Percentiles rank a stretch among this genome's conserved stretches.
Conservation (phyloP, 257 asterid species). For the Primulina tabacum region DNA sequence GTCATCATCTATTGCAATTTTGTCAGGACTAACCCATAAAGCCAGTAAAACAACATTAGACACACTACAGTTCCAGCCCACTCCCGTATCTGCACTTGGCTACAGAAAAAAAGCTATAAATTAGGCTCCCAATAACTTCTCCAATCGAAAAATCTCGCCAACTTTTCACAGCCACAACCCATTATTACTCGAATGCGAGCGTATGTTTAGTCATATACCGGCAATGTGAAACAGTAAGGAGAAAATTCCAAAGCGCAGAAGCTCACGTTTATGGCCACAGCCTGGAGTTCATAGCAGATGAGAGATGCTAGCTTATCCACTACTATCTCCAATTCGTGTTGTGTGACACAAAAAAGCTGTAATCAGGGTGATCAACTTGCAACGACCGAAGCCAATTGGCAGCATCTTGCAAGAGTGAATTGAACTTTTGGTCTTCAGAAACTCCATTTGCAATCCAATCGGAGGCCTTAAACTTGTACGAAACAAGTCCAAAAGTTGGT, state of each 20-base stretch:
- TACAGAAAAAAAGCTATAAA: constrained; percentile 13
- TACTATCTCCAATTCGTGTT: constrained; percentile 45
- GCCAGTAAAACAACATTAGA: constrained; percentile 7
- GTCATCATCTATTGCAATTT: constrained; percentile 13
- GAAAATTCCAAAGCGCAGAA: too few species aligned
- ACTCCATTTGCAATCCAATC: constrained; percentile 50
- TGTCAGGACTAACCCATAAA: neutral
- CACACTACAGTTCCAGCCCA: constrained; percentile 13
- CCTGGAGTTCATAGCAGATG: too few species aligned
- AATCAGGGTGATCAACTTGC: constrained; percentile 78
- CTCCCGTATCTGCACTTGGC: constrained; percentile 21
- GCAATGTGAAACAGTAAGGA: too few species aligned
- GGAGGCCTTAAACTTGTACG: constrained; percentile 66
- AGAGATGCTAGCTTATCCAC: neutral
- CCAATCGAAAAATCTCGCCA: neutral
- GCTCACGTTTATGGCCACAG: too few species aligned
- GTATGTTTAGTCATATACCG: neutral
- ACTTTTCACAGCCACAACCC: neutral
- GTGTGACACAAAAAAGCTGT: constrained; percentile 63
- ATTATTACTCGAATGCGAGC: neutral
- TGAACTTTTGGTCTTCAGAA: constrained; percentile 48
- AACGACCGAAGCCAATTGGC: constrained; percentile 68
- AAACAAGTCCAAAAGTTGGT: constrained; percentile 74
- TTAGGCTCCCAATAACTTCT: constrained; percentile 4
- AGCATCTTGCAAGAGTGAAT: constrained; percentile 61